Base-by-base conservation (phyloP, 164 flowering plant genomes). In the Vitis riparia region DNA sequence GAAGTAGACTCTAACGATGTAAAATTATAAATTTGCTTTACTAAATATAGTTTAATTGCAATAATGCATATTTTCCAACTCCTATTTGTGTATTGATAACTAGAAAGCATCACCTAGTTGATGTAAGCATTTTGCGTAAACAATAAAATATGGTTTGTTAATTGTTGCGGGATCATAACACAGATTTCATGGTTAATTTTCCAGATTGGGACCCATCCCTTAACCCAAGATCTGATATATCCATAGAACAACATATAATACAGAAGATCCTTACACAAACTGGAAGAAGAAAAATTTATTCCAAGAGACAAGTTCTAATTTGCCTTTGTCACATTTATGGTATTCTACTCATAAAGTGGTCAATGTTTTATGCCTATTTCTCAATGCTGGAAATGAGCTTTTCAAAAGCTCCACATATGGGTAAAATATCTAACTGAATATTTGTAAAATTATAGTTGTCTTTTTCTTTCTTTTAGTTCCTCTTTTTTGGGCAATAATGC, bases 171-270 rank as follows among this genome's bases (percentile, higher is more conserved):
- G 89, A 95, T 73, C 99, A 95, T 72, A 93, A 93, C 80, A 88
- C 51, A 56, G 99, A 95, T 75, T 95, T 73, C 78, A 89, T 94
- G 66, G 97, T 94, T 65, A 73, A 89, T 67, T 76, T 94, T 76
- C 98, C 97, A 0, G 97, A 95, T 57, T 89, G 93, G 92, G 86
- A 88, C 83, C 97, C 99, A 56, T 81, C 92, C n/a, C 37, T 50
- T n/a, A 52, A 63, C 53, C 64, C 75, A 30, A 59, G 16, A 62
- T 68, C 76, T 63, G 50, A 59, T 58, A 29, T 51, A 55, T 58
- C 79, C 47, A 68, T 73, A 65, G 68, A 59, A 51, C 59, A 70
- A 58, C 55, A 73, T 59, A 32, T 32, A 32, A 74, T 68, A 74
- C 83, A 70, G 16, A 70, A 60, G 23, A 72, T 72, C n/a, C 15